phyloP scores from a whole-genome alignment of 2,329 filamentous ascomycete genomes.

The Penicillium polonicum region DNA sequence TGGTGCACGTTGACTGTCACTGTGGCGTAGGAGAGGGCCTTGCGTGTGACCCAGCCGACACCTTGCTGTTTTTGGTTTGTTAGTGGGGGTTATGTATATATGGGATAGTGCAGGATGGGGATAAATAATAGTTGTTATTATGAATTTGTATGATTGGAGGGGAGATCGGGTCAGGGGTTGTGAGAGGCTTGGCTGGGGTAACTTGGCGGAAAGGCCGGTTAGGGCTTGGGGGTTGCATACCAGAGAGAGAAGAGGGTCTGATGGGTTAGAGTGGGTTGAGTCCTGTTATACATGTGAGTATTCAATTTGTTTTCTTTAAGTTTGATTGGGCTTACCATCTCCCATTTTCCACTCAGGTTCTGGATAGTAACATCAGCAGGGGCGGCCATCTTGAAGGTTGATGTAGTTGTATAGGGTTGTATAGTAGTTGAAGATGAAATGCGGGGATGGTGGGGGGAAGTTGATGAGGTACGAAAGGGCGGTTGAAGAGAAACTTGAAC shows the following conservation, averaged over 20 bases:
- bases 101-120: not conserved
- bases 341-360: constrained; percentile 68
- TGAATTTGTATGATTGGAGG: not conserved
- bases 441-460: constrained; percentile 22
- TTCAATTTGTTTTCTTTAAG: not conserved
- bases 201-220: not conserved
- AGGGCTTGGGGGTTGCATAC: constrained; percentile 31
- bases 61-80: constrained; percentile 54
- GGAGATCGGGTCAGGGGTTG: not conserved
- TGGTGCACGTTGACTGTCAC: constrained; percentile 65
- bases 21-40: constrained; percentile 66
- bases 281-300: constrained; percentile 55
- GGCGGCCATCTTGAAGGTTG: constrained; percentile 63
- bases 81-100: constrained; percentile 6
- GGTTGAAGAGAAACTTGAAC: not conserved
- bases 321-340: constrained; percentile 57
- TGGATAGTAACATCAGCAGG: constrained; percentile 65
- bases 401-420: not conserved
- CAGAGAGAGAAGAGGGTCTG: constrained; percentile 67
- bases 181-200: not conserved
- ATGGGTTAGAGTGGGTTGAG: constrained; percentile 67
- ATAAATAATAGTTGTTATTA: not conserved
- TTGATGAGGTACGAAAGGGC: not conserved
- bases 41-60: constrained; percentile 70
- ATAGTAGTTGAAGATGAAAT: constrained; percentile 8